Base-by-base conservation (phyloP, 768 basidiomycete genomes). In the Panaeolus papilionaceus region DNA sequence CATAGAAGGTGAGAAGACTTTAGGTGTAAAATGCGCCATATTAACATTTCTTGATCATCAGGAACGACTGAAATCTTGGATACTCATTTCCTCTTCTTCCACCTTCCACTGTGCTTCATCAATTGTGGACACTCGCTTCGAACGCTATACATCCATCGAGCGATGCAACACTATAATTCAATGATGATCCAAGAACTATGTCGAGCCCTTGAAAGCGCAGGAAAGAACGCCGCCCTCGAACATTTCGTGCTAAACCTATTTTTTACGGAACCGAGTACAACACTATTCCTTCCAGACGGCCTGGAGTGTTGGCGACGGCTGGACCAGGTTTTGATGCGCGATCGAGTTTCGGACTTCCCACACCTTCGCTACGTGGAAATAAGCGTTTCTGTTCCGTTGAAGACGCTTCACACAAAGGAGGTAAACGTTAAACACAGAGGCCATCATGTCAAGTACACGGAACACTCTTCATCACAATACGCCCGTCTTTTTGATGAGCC, bases 351-450 rank as follows among this genome's bases (percentile, higher is more conserved):
- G 54, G 54, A 58, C 54, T 58, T 58, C 54, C 54, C 54, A 37
- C 54, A 58, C 54, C 54, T 33, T 58, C 54, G 54, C 54, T 28
- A 28, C 54, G 54, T 58, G 54, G 54, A 58, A 58, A 58, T 58
- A 33, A 12, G 54, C 54, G 16, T 58, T 37, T 28, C 54, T 58
- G 54, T 58, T 58, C 54, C 54, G 54, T 37, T 58, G 54, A 33
- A 37, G 14, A 16, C 28, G 14, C 54, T 37, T 16, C 11, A 58
- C 1, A 33, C 54, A 28, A 58, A 16, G 33, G 9, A 12, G 9
- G 54, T 37, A 14, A 33, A 58, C 54, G 3, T 28, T 28, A 58
- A 37, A 33, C 14, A 12, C 1, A 37, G 54, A 7, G 28, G 28
- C 8, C 54, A 33, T 4, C 54, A 16, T n/a, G 26, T 12, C 16